phyloP scores from a whole-genome alignment of 2,329 filamentous ascomycete genomes.

The Calonectria honghensis region DNA sequence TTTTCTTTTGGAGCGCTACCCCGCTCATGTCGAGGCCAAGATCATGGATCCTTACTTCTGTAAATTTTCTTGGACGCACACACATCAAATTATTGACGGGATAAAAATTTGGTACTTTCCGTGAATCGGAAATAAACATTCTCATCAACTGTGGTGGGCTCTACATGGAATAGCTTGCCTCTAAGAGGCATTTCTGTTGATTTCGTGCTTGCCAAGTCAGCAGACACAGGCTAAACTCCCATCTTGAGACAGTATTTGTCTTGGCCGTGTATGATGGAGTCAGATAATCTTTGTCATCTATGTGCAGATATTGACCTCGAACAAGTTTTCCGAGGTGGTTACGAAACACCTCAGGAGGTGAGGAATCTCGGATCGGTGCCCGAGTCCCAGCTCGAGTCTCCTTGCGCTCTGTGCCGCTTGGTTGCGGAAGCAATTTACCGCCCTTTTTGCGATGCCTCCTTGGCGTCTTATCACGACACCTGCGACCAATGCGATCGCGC shows the following conservation, averaged over 20 bases:
- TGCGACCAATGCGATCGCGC: constrained; percentile 1
- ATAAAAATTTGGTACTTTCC: neutral
- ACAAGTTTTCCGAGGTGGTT: constrained; percentile 30
- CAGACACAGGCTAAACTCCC: neutral
- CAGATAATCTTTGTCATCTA: neutral
- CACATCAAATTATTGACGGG: neutral
- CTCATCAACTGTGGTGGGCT: neutral
- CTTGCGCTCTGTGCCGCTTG: constrained; percentile 21
- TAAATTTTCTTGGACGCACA: neutral
- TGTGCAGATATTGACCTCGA: constrained; percentile 31
- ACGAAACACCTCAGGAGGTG: constrained; percentile 20
- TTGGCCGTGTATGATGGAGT: neutral
- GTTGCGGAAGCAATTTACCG: constrained; percentile 25
- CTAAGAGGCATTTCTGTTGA: neutral
- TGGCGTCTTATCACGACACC: constrained; percentile 21
- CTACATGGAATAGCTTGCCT: neutral
- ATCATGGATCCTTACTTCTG: neutral
- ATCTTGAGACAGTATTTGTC: neutral
- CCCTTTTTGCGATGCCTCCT: constrained; percentile 20
- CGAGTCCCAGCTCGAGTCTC: constrained; percentile 5
- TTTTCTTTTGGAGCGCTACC: neutral
- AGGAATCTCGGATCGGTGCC: constrained; percentile 16
- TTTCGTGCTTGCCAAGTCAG: neutral
- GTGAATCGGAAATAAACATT: neutral
- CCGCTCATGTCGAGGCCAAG: neutral